These are phyloP conservation scores for Lipomyces yamanashiensis DNA, from an alignment of 805 yeast genomes.

Conservation along the genomic window DNA sequence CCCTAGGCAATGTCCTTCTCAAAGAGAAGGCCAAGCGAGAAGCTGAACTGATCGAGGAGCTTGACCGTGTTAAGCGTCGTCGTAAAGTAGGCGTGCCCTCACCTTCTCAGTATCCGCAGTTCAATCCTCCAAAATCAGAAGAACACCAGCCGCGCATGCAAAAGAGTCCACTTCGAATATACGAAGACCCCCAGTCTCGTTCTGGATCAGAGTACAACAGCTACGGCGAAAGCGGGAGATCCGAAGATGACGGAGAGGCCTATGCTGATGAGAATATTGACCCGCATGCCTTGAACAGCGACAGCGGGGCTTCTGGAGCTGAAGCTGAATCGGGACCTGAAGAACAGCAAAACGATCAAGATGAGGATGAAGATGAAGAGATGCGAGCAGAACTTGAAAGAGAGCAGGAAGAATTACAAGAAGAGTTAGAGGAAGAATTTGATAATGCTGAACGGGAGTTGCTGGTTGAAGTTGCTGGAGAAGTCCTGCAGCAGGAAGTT, in stretches of 20 bases:
- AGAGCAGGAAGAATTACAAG: not conserved
- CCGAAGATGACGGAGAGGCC: constrained; percentile 17
- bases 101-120: not conserved
- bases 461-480: not conserved
- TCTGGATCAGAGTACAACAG: constrained; percentile 23
- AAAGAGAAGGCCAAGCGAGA: constrained; percentile 26
- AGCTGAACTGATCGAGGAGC: constrained; percentile 8
- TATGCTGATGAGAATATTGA: constrained; percentile 23
- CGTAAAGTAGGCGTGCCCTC: not conserved
- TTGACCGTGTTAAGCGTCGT: constrained; percentile 5
- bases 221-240: constrained; percentile 8
- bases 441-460: not conserved
- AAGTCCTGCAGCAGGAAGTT: not conserved
- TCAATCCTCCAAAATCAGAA: not conserved
- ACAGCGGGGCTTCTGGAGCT: not conserved
- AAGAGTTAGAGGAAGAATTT: not conserved
- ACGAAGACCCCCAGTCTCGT: constrained; percentile 22
- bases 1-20: constrained; percentile 17
- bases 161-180: constrained; percentile 14
- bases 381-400: not conserved
- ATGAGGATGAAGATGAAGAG: constrained; percentile 1
- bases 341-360: not conserved
- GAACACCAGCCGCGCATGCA: not conserved
- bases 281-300: constrained; percentile 2
- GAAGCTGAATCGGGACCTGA: not conserved